Percentiles rank a stretch among this genome's conserved stretches.
These are phyloP conservation scores for Metarhizium brunneum DNA, from an alignment of 2,329 filamentous ascomycete species.

Conservation along the genomic window DNA sequence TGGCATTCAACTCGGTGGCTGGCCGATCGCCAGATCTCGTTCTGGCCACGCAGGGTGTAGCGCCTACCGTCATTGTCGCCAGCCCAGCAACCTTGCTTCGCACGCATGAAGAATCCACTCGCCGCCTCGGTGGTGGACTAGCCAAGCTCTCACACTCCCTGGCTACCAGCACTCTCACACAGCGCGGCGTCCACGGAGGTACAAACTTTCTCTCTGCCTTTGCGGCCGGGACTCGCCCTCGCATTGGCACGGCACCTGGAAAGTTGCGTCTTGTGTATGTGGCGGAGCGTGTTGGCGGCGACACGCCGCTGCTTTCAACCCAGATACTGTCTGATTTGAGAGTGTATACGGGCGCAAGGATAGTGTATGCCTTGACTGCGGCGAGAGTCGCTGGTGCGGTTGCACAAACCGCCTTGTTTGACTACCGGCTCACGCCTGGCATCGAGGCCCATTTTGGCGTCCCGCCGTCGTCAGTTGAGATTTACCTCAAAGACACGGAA, in stretches of 20 bases:
- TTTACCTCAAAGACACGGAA: constrained; percentile 58
- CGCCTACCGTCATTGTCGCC: constrained; percentile 75
- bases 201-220: constrained; percentile 41
- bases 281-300: constrained; percentile 60
- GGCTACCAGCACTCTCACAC: constrained; percentile 58
- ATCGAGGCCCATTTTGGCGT: constrained; percentile 62
- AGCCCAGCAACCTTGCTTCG: constrained; percentile 64
- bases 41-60: constrained; percentile 62
- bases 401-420: constrained; percentile 78
- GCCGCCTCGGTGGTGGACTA: constrained; percentile 51
- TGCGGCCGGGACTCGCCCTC: constrained; percentile 46
- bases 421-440: constrained; percentile 57
- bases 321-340: constrained; percentile 70
- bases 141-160: constrained; percentile 62
- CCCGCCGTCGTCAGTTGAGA: constrained; percentile 70
- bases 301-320: constrained; percentile 55
- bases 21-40: constrained; percentile 61
- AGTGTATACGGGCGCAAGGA: constrained; percentile 67
- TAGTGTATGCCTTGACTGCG: constrained; percentile 78
- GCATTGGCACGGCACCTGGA: constrained; percentile 52
- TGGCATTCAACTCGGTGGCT: constrained; percentile 84
- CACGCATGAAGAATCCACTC: constrained; percentile 53
- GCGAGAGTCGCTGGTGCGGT: constrained; percentile 80
- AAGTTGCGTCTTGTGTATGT: constrained; percentile 76
- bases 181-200: constrained; percentile 62